A percentile compares a stretch with the other conserved stretches of the same genome.
Evolutionary conservation across 345 rosid genomes (phyloP).

Genomic region (Populus simonii): DNA sequence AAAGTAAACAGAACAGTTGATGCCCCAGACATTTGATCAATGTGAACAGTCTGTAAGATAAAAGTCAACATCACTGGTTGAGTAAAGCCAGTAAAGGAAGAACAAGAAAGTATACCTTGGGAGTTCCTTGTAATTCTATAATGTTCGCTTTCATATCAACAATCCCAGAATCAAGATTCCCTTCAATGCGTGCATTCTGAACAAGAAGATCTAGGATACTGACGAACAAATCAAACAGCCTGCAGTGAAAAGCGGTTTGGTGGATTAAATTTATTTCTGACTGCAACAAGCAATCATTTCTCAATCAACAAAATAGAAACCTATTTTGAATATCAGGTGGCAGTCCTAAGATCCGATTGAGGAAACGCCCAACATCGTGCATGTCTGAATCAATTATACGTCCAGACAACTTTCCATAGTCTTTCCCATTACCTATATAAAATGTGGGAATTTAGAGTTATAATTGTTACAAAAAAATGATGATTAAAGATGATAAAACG

Average conservation of each 20-base stretch:
- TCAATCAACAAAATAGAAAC: slow-evolving; percentile 33
- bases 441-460: slow-evolving; percentile 10
- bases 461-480: neutral
- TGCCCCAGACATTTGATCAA: slow-evolving; percentile 95
- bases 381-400: slow-evolving; percentile 97
- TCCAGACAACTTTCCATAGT: slow-evolving; percentile 72
- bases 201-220: slow-evolving; percentile 81
- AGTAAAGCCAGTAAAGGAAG: slow-evolving; percentile 18
- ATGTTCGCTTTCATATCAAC: slow-evolving; percentile 92
- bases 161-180: slow-evolving; percentile 90
- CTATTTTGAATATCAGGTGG: slow-evolving; percentile 98
- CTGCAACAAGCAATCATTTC: slow-evolving; percentile 7
- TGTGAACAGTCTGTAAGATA: slow-evolving; percentile 74
- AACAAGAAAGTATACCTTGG: slow-evolving; percentile 60
- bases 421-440: slow-evolving; percentile 76
- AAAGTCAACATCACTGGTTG: slow-evolving; percentile 25
- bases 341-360: slow-evolving; percentile 89
- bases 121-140: slow-evolving; percentile 72
- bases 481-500: neutral
- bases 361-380: slow-evolving; percentile 96
- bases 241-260: slow-evolving; percentile 38
- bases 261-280: slow-evolving; percentile 13
- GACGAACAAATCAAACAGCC: slow-evolving; percentile 90
- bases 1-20: slow-evolving; percentile 85
- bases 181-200: slow-evolving; percentile 93